These are phyloP conservation scores for Ustilago loliicola DNA, from an alignment of 1,284 basidiomycete species.

Conservation along the genomic window DNA sequence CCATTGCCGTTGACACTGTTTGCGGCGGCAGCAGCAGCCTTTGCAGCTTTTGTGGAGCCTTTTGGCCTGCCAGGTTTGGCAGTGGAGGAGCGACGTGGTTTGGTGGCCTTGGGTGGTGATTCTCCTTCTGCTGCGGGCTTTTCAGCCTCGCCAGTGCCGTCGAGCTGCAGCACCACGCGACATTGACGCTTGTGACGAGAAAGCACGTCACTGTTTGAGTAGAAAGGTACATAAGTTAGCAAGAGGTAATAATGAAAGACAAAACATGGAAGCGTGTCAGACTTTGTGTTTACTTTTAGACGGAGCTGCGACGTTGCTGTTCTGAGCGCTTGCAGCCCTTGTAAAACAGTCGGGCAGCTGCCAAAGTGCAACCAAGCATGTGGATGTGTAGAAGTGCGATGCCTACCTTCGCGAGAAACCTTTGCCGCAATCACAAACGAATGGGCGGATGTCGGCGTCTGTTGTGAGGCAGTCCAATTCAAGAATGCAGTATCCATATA, in stretches of 20 bases:
- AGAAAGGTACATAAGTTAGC: neutral
- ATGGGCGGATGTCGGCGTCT: constrained; percentile 68
- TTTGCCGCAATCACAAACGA: constrained; percentile 69
- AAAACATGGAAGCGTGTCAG: neutral
- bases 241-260: neutral
- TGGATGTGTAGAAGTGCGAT: neutral
- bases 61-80: constrained; percentile 54
- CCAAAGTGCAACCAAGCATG: neutral
- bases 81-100: constrained; percentile 45
- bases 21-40: constrained; percentile 42
- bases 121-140: constrained; percentile 40
- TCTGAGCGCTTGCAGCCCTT: neutral
- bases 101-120: constrained; percentile 43
- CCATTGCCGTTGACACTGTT: constrained; percentile 18
- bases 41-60: constrained; percentile 53
- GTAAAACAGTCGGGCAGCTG: too few relatives aligned
- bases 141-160: constrained; percentile 47
- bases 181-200: constrained; percentile 69
- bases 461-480: neutral
- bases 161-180: constrained; percentile 55
- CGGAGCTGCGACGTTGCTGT: neutral
- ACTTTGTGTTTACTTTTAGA: neutral
- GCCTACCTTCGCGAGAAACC: constrained; percentile 66
- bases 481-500: neutral
- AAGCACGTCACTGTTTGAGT: constrained; percentile 59